Percentiles rank a stretch among this genome's conserved stretches.
Conservation (phyloP, 352 stramenopile species). For the Globisporangium ultimum region DNA sequence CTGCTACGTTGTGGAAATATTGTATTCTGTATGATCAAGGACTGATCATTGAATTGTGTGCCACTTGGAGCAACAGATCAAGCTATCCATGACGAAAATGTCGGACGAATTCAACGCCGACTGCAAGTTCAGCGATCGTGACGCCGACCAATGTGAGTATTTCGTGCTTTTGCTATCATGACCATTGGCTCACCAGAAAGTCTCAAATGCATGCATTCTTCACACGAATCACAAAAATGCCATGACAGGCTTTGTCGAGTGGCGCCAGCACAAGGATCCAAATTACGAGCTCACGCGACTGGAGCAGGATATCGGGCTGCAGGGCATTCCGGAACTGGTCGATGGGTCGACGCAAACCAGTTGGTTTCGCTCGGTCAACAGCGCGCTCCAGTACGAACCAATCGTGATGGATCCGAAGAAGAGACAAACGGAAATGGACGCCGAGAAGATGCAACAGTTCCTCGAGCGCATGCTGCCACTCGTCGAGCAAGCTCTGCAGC, state of each 20-base stretch:
- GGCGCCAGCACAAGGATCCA: conserved; percentile 77
- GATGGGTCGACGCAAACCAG: conserved; percentile 73
- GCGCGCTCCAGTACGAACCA: conserved; percentile 74
- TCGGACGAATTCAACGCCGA: conserved; percentile 80
- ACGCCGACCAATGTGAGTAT: conserved; percentile 66
- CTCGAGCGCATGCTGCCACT: conserved; percentile 57
- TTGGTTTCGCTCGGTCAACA: conserved; percentile 84
- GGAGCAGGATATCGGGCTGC: conserved; percentile 76
- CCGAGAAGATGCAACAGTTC: conserved; percentile 65
- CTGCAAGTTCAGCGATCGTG: conserved; percentile 82
- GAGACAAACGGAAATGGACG: conserved; percentile 60
- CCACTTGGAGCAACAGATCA: conserved; percentile 35
- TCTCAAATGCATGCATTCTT: too few relatives aligned
- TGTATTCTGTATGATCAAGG: not conserved
- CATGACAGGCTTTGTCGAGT: conserved; percentile 73
- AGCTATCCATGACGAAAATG: conserved; percentile 77
- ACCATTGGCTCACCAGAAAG: not conserved
- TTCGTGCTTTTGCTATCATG: not conserved
- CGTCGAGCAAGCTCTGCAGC: conserved; percentile 73
- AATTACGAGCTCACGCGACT: conserved; percentile 77
- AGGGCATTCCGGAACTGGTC: conserved; percentile 66
- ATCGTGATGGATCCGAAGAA: conserved; percentile 43
- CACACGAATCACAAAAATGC: too few relatives aligned
- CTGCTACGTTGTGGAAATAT: not conserved
- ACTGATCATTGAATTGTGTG: not conserved